Base-by-base conservation (phyloP, 176 grass and related monocot species). In the Phyllostachys edulis region DNA sequence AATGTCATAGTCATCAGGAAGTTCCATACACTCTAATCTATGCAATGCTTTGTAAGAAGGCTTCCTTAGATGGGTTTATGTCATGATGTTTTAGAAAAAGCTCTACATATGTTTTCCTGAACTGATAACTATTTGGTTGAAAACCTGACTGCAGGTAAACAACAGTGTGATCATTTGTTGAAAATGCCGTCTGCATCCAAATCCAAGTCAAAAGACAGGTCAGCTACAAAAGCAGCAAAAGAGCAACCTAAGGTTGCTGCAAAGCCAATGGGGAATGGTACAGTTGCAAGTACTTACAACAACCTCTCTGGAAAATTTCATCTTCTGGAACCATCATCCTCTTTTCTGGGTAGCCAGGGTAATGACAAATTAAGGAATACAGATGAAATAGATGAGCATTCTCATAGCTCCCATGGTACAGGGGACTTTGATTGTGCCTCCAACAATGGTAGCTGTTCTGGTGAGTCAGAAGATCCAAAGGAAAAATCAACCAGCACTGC, bases 341-440 rank as follows among this genome's bases (percentile, higher is more conserved):
- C 92, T 67, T 87, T 89, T 62, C 36, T 84, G 46, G 80, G 82
- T 75, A 79, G 78, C 73, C 91, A 94, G 64, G 85, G 84, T 61
- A 91, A 79, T 50, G 77, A 88, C 18, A 95, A 87, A 61, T 89
- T 98, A 71, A 90, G 87, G 80, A 91, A 83, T 78, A 90, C 87
- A 62, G 93, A 98, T 87, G 93, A 98, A 71, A 92, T 89, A 90
- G 93, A 98, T 51, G 96, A 95, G 59, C 96, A 98, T 77, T 98
- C 93, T 68, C 86, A 80, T 68, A 98, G 90, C 72, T 98, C 91
- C 52, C 87, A 87, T 89, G 92, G 92, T 62, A 90, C 88, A 62
- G 92, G 92, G 49, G 93, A 98, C 70, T 94, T 82, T 27, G 96
- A 98, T 72, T 95, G 89, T 42, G 91, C 87, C 46, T 98, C 92